A percentile compares a stretch with the other conserved stretches of the same genome.
phyloP scores from a whole-genome alignment of 129 eudicot species.

The Dittrichia graveolens region DNA sequence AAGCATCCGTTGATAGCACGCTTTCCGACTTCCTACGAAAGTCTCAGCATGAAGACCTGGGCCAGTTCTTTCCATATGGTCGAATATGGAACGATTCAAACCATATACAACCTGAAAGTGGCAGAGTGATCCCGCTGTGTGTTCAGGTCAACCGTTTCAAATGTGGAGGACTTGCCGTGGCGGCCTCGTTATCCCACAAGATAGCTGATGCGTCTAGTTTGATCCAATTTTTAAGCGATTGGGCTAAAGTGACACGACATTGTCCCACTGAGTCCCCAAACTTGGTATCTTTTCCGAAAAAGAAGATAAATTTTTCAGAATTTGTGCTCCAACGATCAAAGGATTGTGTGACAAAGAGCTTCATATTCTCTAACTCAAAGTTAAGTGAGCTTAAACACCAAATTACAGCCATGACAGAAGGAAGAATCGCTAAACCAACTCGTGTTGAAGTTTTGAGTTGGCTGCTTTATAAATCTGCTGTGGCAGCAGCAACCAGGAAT shows the following conservation, averaged over 20 bases:
- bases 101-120: neutral
- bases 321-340: neutral
- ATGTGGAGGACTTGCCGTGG: constrained; percentile 4
- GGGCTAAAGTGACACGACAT: neutral
- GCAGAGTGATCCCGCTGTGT: neutral
- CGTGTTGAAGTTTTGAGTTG: neutral
- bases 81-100: neutral
- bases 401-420: neutral
- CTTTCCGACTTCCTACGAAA: constrained; percentile 2
- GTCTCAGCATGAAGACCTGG: neutral
- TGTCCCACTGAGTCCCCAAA: neutral
- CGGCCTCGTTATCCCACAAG: neutral
- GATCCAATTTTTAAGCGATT: neutral
- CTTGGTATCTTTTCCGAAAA: neutral
- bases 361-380: neutral
- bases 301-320: neutral
- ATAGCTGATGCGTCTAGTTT: neutral
- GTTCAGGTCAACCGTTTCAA: neutral
- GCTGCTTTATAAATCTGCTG: neutral
- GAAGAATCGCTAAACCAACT: neutral
- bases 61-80: neutral
- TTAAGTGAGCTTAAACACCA: neutral
- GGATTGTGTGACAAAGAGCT: too few relatives aligned
- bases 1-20: neutral
- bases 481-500: neutral